Evolutionary conservation across 2,329 filamentous ascomycete genomes (phyloP), one percentile per base, ranked within the genome.

Genomic region (Verticillium zaregamsianum): DNA sequence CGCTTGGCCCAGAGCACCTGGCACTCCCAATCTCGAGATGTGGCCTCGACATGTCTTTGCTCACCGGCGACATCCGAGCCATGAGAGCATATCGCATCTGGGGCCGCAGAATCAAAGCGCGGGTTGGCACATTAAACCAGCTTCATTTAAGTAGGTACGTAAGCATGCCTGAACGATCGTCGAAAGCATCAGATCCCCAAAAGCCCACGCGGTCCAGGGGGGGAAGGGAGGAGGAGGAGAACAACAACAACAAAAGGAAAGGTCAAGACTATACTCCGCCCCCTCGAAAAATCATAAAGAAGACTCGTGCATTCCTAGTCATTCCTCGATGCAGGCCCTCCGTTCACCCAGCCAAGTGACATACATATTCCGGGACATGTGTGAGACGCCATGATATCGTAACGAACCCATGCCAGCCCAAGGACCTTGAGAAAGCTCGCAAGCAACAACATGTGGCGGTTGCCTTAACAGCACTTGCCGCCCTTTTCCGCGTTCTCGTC

Each of bases 401-500:
- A 60, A 66, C 66, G 62, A 61, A 66, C 66, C 67, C 54, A 57
- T 62, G 61, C 64, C 62, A 64, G 59, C 54, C 31, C 49, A 61
- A 59, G 56, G 59, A 60, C 63, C 57, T 59, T 57, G 64, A 65
- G 45, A 62, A 60, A 52, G 59, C 49, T 60, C 55, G 28, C 58
- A 63, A 55, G 31, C 25, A 55, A 60, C 67, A 66, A 65, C 65
- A 68, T 31, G 37, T 49, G 39, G 35, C 40, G 25, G 39, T 20
- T 17, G 3, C 69, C 75, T 82, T 86, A 94, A 79, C 91, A 95
- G 81, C 92, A 95, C 77, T 91, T 91, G 73, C 90, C 88, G 68
- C 87, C 84, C 84, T 96, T 94, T 71, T 86, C 83, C 70, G 91
- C 86, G 59, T 80, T 79, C 71, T 92, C 86, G 70, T 95, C 91